A percentile compares a stretch with the other conserved stretches of the same genome.
Evolutionary conservation across 2,329 filamentous ascomycete species (phyloP).

Genomic region (Paecilomyces niveus): DNA sequence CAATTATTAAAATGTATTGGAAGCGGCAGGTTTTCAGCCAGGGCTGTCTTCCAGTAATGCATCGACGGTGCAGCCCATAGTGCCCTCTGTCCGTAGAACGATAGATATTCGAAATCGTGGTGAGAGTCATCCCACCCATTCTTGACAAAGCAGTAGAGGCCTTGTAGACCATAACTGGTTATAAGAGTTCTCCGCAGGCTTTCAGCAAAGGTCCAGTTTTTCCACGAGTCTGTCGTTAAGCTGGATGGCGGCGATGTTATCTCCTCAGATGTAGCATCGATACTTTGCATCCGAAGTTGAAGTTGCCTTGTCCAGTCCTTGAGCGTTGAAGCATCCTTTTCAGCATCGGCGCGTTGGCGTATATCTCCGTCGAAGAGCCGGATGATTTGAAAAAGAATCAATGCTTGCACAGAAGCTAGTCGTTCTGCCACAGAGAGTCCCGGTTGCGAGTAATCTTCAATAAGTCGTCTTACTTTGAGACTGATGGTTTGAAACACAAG

Average conservation of each 20-base stretch:
- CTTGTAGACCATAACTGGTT: slow-evolving; percentile 2
- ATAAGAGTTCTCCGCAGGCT: slow-evolving; percentile 7
- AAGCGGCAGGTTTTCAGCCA: neutral
- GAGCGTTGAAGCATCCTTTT: slow-evolving; percentile 18
- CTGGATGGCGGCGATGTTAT: neutral
- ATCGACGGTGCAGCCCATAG: slow-evolving; percentile 6
- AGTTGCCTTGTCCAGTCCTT: slow-evolving; percentile 1
- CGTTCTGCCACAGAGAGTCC: slow-evolving; percentile 11
- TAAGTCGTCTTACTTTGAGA: neutral
- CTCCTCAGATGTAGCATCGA: neutral
- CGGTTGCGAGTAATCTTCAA: neutral
- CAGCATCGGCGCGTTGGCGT: slow-evolving; percentile 32
- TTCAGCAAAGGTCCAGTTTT: slow-evolving; percentile 5
- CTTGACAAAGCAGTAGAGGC: slow-evolving; percentile 8
- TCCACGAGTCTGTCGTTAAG: slow-evolving; percentile 3
- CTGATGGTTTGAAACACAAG: slow-evolving; percentile 1
- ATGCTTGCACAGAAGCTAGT: slow-evolving; percentile 38
- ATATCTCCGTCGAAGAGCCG: slow-evolving; percentile 45
- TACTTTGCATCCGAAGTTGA: neutral
- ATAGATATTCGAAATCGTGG: slow-evolving; percentile 4
- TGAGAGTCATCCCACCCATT: slow-evolving; percentile 9
- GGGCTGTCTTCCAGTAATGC: slow-evolving; percentile 2
- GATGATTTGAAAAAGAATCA: slow-evolving; percentile 42
- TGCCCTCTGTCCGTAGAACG: slow-evolving; percentile 5
- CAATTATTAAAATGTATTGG: neutral